Percentiles rank a stretch among this genome's conserved stretches.
These are phyloP conservation scores for Cystobasidiopsis lactophilus DNA, from an alignment of 768 basidiomycete genomes.

Conservation along the genomic window DNA sequence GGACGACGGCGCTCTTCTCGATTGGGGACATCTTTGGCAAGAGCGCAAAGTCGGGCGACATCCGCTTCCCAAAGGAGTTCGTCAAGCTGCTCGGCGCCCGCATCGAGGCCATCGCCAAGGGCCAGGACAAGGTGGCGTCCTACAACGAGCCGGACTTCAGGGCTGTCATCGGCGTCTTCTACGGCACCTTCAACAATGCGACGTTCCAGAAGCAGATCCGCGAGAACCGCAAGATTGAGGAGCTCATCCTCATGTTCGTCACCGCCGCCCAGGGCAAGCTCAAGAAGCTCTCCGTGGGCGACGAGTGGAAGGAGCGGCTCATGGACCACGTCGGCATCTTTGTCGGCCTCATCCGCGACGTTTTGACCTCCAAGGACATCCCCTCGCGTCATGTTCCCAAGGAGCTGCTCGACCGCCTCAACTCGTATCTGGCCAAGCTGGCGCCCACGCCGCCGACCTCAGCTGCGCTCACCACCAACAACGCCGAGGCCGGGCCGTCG, in stretches of 20 bases:
- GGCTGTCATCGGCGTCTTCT: conserved; percentile 77
- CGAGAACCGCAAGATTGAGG: conserved; percentile 91
- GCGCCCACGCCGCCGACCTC: conserved; percentile 31
- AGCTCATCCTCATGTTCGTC: conserved; percentile 87
- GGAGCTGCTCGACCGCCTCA: conserved; percentile 59
- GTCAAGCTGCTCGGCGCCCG: conserved; percentile 74
- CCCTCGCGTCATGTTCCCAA: conserved; percentile 45
- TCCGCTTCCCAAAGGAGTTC: conserved; percentile 71
- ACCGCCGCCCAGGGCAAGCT: conserved; percentile 68
- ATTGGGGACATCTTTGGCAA: conserved; percentile 11
- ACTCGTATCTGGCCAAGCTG: conserved; percentile 61
- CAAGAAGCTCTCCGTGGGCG: conserved; percentile 53
- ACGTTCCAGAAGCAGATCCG: conserved; percentile 73
- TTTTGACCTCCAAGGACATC: conserved; percentile 35
- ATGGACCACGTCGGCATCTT: conserved; percentile 82
- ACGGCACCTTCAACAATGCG: conserved; percentile 66
- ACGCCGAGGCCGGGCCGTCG: conserved; percentile 36
- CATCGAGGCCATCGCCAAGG: conserved; percentile 80
- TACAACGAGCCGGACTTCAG: conserved; percentile 54
- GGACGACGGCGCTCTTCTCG: conserved; percentile 4
- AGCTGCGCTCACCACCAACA: neutral
- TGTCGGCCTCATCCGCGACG: conserved; percentile 63
- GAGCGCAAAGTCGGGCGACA: neutral
- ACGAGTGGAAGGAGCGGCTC: conserved; percentile 79
- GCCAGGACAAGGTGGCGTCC: conserved; percentile 50